These are phyloP conservation scores for Glaciozyma martinii DNA, from an alignment of 768 basidiomycete species.

Conservation along the genomic window DNA sequence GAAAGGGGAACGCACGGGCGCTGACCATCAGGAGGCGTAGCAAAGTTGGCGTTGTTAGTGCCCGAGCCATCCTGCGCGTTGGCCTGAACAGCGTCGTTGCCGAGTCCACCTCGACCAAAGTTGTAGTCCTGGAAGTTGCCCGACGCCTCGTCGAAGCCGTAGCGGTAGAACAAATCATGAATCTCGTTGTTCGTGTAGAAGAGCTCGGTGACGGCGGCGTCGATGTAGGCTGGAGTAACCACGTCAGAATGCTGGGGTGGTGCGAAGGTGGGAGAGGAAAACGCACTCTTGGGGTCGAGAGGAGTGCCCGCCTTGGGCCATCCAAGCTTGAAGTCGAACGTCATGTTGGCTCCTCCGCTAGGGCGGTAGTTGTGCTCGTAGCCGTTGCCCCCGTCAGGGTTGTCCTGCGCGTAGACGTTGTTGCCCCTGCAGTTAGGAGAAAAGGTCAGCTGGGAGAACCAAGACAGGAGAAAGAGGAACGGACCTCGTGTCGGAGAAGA, in stretches of 20 bases:
- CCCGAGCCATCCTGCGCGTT: conserved; percentile 94
- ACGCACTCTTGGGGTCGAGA: conserved; percentile 40
- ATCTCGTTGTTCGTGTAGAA: conserved; percentile 45
- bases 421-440: conserved; percentile 34
- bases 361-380: conserved; percentile 74
- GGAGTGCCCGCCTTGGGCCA: conserved; percentile 49
- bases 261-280: too few relatives aligned
- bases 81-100: conserved; percentile 81
- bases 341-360: conserved; percentile 48
- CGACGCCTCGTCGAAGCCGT: conserved; percentile 81
- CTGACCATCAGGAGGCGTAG: conserved; percentile 44
- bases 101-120: conserved; percentile 79
- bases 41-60: conserved; percentile 54
- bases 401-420: conserved; percentile 86
- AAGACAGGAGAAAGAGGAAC: conserved; percentile 40
- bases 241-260: conserved; percentile 43
- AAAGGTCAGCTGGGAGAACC: neutral
- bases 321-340: conserved; percentile 66
- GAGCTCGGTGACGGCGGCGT: conserved; percentile 59
- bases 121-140: conserved; percentile 97
- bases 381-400: conserved; percentile 64
- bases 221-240: conserved; percentile 74
- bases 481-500: conserved; percentile 69
- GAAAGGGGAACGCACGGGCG: neutral
- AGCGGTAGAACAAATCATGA: conserved; percentile 47